These are phyloP conservation scores for Ocimum tenuiflorum DNA, from an alignment of 257 asterid genomes.

Conservation along the genomic window DNA sequence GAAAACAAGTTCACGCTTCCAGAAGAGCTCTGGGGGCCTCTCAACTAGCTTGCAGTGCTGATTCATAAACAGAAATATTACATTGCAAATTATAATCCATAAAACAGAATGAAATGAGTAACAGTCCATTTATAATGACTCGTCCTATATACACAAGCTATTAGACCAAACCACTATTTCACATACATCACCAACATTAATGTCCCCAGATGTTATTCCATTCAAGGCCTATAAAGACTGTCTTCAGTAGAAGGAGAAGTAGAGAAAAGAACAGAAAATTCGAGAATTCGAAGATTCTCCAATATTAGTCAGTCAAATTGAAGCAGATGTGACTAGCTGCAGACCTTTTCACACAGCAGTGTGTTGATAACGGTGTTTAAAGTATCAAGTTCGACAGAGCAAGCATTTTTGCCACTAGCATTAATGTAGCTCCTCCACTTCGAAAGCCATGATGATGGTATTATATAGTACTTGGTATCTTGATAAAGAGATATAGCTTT, in stretches of 20 bases:
- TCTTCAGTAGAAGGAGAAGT: background rate
- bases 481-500: conserved; percentile 48
- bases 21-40: conserved; percentile 86
- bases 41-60: conserved; percentile 81
- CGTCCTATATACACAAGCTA: conserved; percentile 2
- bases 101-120: background rate
- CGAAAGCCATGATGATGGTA: conserved; percentile 85
- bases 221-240: conserved; percentile 4
- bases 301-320: background rate
- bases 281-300: conserved; percentile 1
- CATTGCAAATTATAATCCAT: conserved; percentile 4
- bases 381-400: conserved; percentile 54
- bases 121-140: conserved; percentile 11
- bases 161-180: background rate
- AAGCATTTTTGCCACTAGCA: conserved; percentile 60
- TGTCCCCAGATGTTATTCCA: conserved; percentile 2
- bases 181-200: background rate
- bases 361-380: conserved; percentile 47
- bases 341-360: conserved; percentile 76
- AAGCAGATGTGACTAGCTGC: background rate
- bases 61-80: conserved; percentile 17
- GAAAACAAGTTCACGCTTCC: conserved; percentile 70
- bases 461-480: conserved; percentile 53
- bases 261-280: background rate
- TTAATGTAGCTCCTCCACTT: conserved; percentile 69